Percentiles rank a stretch among this genome's conserved stretches.
These are phyloP conservation scores for Fragaria nilgerrensis DNA, from an alignment of 306 rosid species.

Conservation along the genomic window DNA sequence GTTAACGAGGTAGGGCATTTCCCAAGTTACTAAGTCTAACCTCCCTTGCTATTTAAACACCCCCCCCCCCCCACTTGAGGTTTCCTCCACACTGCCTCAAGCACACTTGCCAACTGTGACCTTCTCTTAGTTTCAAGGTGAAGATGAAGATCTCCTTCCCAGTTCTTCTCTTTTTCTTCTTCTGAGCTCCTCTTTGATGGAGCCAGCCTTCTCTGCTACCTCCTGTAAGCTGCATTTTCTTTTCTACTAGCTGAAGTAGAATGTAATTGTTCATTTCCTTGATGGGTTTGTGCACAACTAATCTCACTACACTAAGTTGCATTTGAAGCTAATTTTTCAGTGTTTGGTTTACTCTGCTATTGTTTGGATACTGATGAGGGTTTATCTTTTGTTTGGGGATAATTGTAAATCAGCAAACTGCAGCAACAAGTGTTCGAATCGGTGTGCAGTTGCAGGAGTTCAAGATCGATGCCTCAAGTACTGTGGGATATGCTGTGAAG, in stretches of 20 bases:
- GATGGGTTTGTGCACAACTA: not conserved
- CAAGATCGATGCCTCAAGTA: conserved; percentile 63
- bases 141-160: conserved; percentile 47
- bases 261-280: not conserved
- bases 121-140: not conserved
- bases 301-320: not conserved
- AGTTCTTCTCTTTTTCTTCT: conserved; percentile 43
- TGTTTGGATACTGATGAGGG: not conserved
- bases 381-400: not conserved
- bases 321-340: not conserved
- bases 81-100: conserved; percentile 16
- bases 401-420: conserved; percentile 31
- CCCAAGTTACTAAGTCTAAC: not conserved
- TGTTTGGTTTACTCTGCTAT: not conserved
- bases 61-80: not conserved
- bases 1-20: not conserved
- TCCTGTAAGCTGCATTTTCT: conserved; percentile 30
- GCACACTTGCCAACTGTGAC: not conserved
- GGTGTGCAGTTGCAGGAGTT: conserved; percentile 59
- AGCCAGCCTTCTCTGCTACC: conserved; percentile 34
- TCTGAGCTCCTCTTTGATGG: conserved; percentile 40
- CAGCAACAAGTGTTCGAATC: conserved; percentile 40
- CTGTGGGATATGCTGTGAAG: conserved; percentile 60
- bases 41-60: not conserved
- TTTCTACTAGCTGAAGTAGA: not conserved